These are phyloP conservation scores for Diplocarpon mali DNA, from an alignment of 2,329 filamentous ascomycete genomes.

Conservation along the genomic window DNA sequence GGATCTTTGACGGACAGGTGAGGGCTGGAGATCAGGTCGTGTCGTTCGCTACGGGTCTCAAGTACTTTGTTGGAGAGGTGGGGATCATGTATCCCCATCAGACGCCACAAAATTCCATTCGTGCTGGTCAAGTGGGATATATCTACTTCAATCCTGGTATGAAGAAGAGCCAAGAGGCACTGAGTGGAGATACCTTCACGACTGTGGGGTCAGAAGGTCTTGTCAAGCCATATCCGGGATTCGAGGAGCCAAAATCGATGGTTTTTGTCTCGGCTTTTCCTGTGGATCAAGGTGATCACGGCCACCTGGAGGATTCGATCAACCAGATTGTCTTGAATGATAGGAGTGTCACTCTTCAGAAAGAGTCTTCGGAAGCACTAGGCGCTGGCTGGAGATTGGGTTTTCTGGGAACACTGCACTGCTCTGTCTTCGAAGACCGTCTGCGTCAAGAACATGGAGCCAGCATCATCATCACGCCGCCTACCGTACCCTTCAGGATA, in stretches of 20 bases:
- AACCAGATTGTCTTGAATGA: conserved; percentile 90
- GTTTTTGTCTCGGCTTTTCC: conserved; percentile 97
- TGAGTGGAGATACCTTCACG: conserved; percentile 92
- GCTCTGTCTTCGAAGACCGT: conserved; percentile 97
- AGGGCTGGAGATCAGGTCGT: conserved; percentile 74
- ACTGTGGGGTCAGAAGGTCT: conserved; percentile 62
- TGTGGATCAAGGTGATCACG: conserved; percentile 79
- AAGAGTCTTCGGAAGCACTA: conserved; percentile 87
- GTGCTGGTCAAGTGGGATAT: conserved; percentile 92
- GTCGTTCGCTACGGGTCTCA: conserved; percentile 77
- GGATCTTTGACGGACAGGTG: conserved; percentile 81
- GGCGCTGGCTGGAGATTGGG: conserved; percentile 90
- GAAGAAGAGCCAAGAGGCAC: conserved; percentile 92
- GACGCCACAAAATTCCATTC: conserved; percentile 66
- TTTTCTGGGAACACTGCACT: conserved; percentile 93
- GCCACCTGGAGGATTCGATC: conserved; percentile 84
- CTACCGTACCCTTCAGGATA: conserved; percentile 85
- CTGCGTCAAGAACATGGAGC: conserved; percentile 88
- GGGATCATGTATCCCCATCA: conserved; percentile 92
- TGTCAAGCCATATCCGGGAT: conserved; percentile 78
- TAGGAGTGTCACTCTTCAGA: conserved; percentile 83
- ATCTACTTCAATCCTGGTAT: conserved; percentile 97
- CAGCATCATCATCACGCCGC: conserved; percentile 93
- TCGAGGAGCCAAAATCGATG: conserved; percentile 97
- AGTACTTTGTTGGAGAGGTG: conserved; percentile 91